These are phyloP conservation scores for Solanum boliviense DNA, from an alignment of 257 asterid genomes.

Conservation along the genomic window DNA sequence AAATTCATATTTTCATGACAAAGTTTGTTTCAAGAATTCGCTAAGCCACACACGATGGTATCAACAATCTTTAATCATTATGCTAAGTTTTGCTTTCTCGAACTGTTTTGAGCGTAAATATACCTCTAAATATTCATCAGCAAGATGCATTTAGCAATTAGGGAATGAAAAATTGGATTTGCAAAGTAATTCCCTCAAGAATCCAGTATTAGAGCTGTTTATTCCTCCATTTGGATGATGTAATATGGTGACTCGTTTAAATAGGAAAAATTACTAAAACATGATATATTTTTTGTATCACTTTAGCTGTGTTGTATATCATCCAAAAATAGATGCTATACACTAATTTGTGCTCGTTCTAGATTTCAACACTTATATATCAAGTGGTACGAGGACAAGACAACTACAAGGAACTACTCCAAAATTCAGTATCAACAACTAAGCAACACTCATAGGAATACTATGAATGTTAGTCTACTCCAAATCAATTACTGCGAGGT, in stretches of 20 bases:
- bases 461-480: background rate
- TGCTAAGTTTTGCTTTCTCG: background rate
- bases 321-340: background rate
- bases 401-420: background rate
- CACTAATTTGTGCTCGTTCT: background rate
- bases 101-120: background rate
- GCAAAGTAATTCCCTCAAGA: background rate
- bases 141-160: background rate
- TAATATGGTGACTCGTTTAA: background rate
- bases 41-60: too few species aligned
- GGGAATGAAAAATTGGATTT: background rate
- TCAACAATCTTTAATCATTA: background rate
- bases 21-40: background rate
- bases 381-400: background rate
- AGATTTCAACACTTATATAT: background rate
- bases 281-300: background rate
- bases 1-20: background rate
- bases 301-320: background rate
- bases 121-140: background rate
- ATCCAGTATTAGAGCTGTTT: background rate
- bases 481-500: background rate
- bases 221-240: background rate
- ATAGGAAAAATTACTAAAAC: background rate
- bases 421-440: background rate
- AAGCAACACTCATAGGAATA: background rate